Base-by-base conservation (phyloP, 2,329 filamentous ascomycete genomes). In the Didymella keratinophila region DNA sequence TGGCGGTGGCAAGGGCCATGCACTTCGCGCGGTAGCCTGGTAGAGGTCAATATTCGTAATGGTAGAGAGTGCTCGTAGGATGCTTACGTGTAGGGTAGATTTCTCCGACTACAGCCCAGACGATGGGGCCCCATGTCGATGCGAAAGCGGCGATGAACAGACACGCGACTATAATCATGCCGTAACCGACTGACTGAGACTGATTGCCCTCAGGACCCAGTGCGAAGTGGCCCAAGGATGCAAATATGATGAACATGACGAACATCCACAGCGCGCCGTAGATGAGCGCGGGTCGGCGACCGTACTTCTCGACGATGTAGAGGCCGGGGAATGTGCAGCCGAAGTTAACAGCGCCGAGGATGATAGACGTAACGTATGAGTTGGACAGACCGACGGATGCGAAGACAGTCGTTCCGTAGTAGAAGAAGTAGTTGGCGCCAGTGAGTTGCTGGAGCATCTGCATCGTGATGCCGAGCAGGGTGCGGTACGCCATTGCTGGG, bases 101-200 rank as follows among this genome's bases (percentile, higher is more conserved):
- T 70, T 89, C 86, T 5, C 86, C 84, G 45, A 87, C 84, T 23
- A 89, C 81, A 5, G 89, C 86, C 90, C 89, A 93, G 52, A 90
- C 85, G 48, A 87, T 84, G 0, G 88, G 88, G 21, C 87, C 88
- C 88, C 88, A 90, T 2, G 87, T 89, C 1, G 85, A 88, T 4
- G 87, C 87, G 59, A 87, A 90, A 1, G 82, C 86, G 0, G 87
- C 80, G 63, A 89, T 88, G 71, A 89, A 89, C 39, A 91, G 79
- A 68, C 87, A 89, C 0, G 88, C 87, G 73, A 90, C 89, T 52
- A 87, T 82, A 43, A 91, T 88, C 65, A 90, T 84, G 39, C 83
- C 83, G 3, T 83, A 80, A 21, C 87, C 87, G 6, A 85, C 79
- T 1, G 62, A 55, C n/a, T 77, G 74, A 1, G 77, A 80, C 9